These are phyloP conservation scores for Trichoderma aggressivum DNA, from an alignment of 2,329 filamentous ascomycete species.

Conservation along the genomic window DNA sequence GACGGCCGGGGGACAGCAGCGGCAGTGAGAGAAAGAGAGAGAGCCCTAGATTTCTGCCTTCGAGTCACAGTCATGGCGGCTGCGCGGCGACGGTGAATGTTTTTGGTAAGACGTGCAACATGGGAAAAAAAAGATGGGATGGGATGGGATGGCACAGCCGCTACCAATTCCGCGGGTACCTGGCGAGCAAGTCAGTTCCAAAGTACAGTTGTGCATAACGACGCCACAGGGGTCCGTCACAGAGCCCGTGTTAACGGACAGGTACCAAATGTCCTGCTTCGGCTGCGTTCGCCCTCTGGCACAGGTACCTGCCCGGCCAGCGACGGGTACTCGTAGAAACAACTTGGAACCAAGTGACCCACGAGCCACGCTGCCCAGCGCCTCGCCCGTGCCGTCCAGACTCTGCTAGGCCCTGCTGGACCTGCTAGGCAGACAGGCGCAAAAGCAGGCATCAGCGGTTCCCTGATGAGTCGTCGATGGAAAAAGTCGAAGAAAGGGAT, in stretches of 20 bases:
- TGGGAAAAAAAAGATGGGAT: neutral
- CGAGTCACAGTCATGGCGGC: neutral
- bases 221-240: neutral
- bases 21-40: neutral
- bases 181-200: neutral
- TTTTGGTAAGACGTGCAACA: neutral
- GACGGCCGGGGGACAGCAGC: neutral
- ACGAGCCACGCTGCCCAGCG: neutral
- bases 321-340: neutral
- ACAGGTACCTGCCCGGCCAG: neutral
- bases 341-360: neutral
- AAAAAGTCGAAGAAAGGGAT: neutral
- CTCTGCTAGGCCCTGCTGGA: neutral
- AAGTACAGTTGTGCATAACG: neutral
- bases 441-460: slow-evolving; percentile 13
- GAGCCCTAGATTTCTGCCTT: neutral
- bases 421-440: slow-evolving; percentile 11
- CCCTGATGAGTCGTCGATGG: neutral
- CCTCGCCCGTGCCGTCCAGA: neutral
- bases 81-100: neutral
- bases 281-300: neutral
- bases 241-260: neutral
- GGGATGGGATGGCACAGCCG: neutral
- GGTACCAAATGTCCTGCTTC: neutral
- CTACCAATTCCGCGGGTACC: neutral